These are phyloP conservation scores for Termitomyces sp. DNA, from an alignment of 1,284 basidiomycete species.

Conservation along the genomic window DNA sequence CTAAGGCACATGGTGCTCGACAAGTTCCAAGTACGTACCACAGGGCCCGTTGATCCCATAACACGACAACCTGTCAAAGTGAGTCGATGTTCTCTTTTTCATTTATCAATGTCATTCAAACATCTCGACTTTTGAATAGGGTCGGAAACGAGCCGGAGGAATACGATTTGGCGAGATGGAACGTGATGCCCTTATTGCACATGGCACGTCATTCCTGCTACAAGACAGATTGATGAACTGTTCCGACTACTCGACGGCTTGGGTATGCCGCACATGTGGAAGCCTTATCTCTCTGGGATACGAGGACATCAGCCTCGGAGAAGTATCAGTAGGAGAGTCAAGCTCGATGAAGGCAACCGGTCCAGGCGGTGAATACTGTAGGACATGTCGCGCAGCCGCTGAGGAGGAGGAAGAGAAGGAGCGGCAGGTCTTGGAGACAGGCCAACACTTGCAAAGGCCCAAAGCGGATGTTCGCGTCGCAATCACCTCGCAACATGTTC, in stretches of 20 bases:
- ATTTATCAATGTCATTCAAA: not conserved
- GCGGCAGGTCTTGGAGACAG: slow-evolving; percentile 49
- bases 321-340: slow-evolving; percentile 49
- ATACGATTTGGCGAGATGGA: slow-evolving; percentile 99
- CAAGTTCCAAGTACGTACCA: slow-evolving; percentile 99
- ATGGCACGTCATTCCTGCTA: slow-evolving; percentile 96
- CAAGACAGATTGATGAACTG: slow-evolving; percentile 99
- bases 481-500: slow-evolving; percentile 60
- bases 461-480: slow-evolving; percentile 55
- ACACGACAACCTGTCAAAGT: slow-evolving; percentile 98
- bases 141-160: slow-evolving; percentile 96
- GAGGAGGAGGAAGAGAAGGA: slow-evolving; percentile 57
- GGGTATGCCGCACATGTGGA: slow-evolving; percentile 96
- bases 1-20: slow-evolving; percentile 99
- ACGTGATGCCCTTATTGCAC: slow-evolving; percentile 95
- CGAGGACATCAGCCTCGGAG: slow-evolving; percentile 75
- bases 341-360: slow-evolving; percentile 52
- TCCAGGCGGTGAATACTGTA: slow-evolving; percentile 84
- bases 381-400: slow-evolving; percentile 76
- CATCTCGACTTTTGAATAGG: slow-evolving; percentile 44
- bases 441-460: slow-evolving; percentile 36
- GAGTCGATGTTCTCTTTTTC: slow-evolving; percentile 20
- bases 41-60: slow-evolving; percentile 92
- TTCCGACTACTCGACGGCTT: slow-evolving; percentile 97
- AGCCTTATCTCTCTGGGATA: slow-evolving; percentile 94